These are phyloP conservation scores for Macrolepiota fuliginosa DNA, from an alignment of 768 basidiomycete genomes.

Conservation along the genomic window DNA sequence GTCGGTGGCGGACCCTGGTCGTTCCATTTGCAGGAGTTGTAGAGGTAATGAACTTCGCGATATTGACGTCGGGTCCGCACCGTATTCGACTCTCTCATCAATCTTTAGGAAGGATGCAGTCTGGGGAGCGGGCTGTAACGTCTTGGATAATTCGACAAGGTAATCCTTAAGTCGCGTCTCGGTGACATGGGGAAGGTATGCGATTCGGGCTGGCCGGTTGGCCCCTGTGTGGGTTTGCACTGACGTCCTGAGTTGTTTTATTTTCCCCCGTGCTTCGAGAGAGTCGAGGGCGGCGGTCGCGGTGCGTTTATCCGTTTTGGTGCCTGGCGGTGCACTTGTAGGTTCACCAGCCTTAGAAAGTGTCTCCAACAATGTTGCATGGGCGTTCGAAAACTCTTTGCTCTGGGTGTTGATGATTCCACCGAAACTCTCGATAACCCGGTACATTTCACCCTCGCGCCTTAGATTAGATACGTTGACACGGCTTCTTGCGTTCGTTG, in stretches of 20 bases:
- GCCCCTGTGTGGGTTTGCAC: conserved; percentile 58
- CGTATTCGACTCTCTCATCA: conserved; percentile 55
- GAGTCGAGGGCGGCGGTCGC: conserved; percentile 55
- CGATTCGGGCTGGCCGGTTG: conserved; percentile 55
- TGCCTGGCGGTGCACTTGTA: conserved; percentile 66
- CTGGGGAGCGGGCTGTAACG: conserved; percentile 30
- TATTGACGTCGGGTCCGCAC: conserved; percentile 33
- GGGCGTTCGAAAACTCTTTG: conserved; percentile 69
- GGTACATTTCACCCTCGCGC: conserved; percentile 77
- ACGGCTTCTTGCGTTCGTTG: conserved; percentile 25
- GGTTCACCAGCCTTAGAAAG: conserved; percentile 61
- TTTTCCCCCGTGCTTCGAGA: conserved; percentile 61
- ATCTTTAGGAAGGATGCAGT: conserved; percentile 44
- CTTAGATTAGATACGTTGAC: conserved; percentile 76
- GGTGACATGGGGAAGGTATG: conserved; percentile 60
- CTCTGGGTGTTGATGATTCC: conserved; percentile 66
- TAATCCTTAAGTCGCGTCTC: conserved; percentile 56
- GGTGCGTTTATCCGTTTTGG: conserved; percentile 73
- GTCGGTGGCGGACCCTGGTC: conserved; percentile 30
- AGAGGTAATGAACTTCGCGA: conserved; percentile 36
- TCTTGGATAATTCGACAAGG: conserved; percentile 51
- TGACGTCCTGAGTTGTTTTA: conserved; percentile 70
- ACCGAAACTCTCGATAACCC: conserved; percentile 60
- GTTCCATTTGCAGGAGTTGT: conserved; percentile 46
- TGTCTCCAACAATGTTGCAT: conserved; percentile 57